These are phyloP conservation scores for Psidium friedrichsthalianum DNA, from an alignment of 345 rosid species.

Conservation along the genomic window DNA sequence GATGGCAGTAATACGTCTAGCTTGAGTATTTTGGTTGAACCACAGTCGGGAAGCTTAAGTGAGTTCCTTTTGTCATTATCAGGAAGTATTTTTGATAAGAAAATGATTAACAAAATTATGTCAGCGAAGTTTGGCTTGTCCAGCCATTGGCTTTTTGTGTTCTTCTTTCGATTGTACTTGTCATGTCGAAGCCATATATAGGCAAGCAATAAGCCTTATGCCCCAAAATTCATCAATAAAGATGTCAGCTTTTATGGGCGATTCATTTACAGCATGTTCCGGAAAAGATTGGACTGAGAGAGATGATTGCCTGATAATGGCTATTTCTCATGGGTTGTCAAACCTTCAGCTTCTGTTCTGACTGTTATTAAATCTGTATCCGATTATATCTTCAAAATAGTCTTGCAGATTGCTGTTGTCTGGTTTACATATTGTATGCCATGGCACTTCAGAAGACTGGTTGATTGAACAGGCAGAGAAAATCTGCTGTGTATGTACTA, in stretches of 20 bases:
- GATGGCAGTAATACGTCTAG: constrained; percentile 34
- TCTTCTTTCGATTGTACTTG: constrained; percentile 61
- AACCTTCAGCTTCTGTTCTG: constrained; percentile 57
- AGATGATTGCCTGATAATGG: constrained; percentile 45
- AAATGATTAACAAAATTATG: constrained; percentile 11
- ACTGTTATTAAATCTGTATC: constrained; percentile 43
- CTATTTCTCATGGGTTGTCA: constrained; percentile 67
- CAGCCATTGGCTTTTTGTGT: constrained; percentile 43
- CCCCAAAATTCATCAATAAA: constrained; percentile 43
- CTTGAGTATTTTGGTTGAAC: constrained; percentile 43
- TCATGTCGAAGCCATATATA: constrained; percentile 57
- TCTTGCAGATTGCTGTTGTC: constrained; percentile 33
- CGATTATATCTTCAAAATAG: constrained; percentile 28
- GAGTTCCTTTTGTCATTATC: constrained; percentile 39
- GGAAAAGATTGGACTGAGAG: constrained; percentile 61
- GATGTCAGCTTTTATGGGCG: constrained; percentile 42
- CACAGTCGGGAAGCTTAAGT: constrained; percentile 24
- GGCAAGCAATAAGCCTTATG: constrained; percentile 63
- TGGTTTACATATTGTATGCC: constrained; percentile 44
- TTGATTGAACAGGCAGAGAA: constrained; percentile 74
- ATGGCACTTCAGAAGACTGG: constrained; percentile 79
- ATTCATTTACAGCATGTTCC: constrained; percentile 32
- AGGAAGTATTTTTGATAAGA: constrained; percentile 21
- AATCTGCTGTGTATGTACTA: constrained; percentile 49
- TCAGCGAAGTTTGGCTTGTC: constrained; percentile 19